These are phyloP conservation scores for Isochrysis galbana DNA, from an alignment of 78 protist species.

Conservation along the genomic window DNA sequence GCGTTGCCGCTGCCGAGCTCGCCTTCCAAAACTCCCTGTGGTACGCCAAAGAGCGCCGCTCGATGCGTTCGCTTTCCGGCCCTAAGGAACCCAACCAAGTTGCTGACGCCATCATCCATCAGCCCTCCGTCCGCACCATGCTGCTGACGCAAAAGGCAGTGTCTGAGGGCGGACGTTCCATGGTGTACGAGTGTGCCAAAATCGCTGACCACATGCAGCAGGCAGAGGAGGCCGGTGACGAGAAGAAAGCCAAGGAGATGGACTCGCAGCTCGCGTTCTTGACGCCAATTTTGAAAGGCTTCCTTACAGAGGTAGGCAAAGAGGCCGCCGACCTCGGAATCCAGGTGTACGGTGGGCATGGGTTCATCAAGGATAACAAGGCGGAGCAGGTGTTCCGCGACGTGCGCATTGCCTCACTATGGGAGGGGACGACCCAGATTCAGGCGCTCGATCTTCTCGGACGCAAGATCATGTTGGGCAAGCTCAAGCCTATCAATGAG, in stretches of 20 bases:
- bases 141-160: constrained; percentile 38
- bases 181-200: constrained; percentile 29
- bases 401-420: constrained; percentile 46
- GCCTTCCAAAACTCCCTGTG: constrained; percentile 50
- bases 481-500: constrained; percentile 20
- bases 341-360: constrained; percentile 50
- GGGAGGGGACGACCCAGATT: constrained; percentile 52
- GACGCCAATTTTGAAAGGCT: constrained; percentile 66
- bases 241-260: not conserved
- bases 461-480: constrained; percentile 3
- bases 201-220: not conserved
- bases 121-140: constrained; percentile 39
- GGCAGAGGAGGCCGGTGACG: not conserved
- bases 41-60: constrained; percentile 59
- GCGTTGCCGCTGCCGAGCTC: constrained; percentile 49
- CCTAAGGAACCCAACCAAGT: constrained; percentile 20
- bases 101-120: constrained; percentile 36
- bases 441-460: constrained; percentile 53
- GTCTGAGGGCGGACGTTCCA: constrained; percentile 44
- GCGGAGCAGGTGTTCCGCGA: constrained; percentile 46
- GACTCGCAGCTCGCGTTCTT: constrained; percentile 35
- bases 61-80: constrained; percentile 65
- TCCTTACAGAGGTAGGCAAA: constrained; percentile 53
- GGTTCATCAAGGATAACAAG: constrained; percentile 44
- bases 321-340: constrained; percentile 57